Percentiles rank a stretch among this genome's conserved stretches.
These are phyloP conservation scores for Lumnitzera racemosa DNA, from an alignment of 345 rosid species.

Conservation along the genomic window DNA sequence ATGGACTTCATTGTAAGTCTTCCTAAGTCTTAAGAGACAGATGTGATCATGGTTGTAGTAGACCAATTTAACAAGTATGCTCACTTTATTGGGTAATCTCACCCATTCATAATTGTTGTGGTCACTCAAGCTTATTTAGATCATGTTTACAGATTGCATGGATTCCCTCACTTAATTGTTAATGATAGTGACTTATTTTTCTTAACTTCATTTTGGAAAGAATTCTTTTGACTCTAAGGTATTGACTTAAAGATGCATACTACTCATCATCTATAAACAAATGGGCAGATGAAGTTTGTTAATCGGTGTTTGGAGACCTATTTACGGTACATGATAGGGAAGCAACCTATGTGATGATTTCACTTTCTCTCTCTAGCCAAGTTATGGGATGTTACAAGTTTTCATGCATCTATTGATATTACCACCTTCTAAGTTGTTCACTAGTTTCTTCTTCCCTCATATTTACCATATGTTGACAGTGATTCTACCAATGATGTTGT, in stretches of 20 bases:
- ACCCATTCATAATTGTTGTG: neutral
- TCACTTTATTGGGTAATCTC: neutral
- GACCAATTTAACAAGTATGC: constrained; percentile 3
- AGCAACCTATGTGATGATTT: neutral
- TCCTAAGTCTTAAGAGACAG: neutral
- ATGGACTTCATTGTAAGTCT: constrained; percentile 2
- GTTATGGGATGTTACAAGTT: neutral
- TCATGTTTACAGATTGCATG: constrained; percentile 1
- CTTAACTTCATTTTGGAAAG: neutral
- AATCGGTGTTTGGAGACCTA: constrained; percentile 4
- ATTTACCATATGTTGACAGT: neutral
- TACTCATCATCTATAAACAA: neutral
- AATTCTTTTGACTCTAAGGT: neutral
- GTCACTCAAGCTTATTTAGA: neutral
- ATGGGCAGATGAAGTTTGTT: neutral
- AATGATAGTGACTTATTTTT: neutral
- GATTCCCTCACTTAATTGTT: neutral
- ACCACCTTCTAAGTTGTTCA: neutral
- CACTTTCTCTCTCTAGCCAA: neutral
- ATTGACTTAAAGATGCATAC: neutral
- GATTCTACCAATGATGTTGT: too few species aligned
- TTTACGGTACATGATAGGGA: neutral
- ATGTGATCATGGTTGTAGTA: neutral
- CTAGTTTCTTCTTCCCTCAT: neutral
- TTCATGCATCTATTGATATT: neutral